Base-by-base conservation (phyloP, 1,284 basidiomycete genomes). In the Sphagnurus paluster region DNA sequence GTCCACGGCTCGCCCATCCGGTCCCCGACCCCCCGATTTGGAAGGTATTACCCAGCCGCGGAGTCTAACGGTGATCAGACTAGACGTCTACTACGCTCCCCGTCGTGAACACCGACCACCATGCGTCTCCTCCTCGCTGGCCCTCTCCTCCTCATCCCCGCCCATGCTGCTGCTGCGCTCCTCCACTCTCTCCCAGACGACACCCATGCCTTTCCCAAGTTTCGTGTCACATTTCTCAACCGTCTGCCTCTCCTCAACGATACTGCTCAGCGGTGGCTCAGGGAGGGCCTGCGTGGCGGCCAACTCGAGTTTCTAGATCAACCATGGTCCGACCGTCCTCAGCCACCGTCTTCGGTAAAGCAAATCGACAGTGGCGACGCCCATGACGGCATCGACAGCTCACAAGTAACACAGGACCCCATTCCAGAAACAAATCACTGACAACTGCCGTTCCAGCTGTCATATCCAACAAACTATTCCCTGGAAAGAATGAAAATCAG, bases 201-300 rank as follows among this genome's bases (percentile, higher is more conserved):
- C 60, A 74, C 84, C 11, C 80, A 84, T 61, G 85, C 90, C 0
- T 91, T 86, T 62, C 92, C 92, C 44, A 94, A 94, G 65, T 91
- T 84, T 65, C 77, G 83, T 41, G 82, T 94, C 54, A 71, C 82
- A 36, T 94, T 90, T 66, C 78, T 94, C 57, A 90, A 90, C 61
- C 79, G 82, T 49, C 77, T 84, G 13, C 90, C 92, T n/a, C 66
- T 94, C 46, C 65, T 77, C 6, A 83, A 84, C 57, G 71, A 82
- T 33, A 92, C 90, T 9, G 92, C 89, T 6, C 71, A 83, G 52
- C 72, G 74, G 35, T 90, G 86, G 87, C 75, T 89, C 17, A 64
- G 65, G 20, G 63, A 81, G 14, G 90, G 90, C 23, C 71, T 93
- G 25, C 74, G 64, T 38, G 84, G 82, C 37, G 89, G 88, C 24